A percentile compares a stretch with the other conserved stretches of the same genome.
Conservation (phyloP, 1,284 basidiomycete species). For the Ceratobasidium sp. region DNA sequence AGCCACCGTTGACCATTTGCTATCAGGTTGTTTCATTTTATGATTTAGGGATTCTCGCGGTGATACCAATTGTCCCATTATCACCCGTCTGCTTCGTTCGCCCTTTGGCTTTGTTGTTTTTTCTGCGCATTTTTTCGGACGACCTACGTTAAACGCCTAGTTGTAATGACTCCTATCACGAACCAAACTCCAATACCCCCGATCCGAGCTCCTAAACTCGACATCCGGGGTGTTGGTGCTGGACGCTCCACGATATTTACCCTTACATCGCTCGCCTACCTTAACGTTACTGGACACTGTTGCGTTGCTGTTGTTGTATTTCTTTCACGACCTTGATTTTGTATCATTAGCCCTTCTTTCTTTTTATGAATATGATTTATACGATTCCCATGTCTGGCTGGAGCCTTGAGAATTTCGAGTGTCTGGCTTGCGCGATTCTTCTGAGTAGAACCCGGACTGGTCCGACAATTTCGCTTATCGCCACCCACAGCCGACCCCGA, state of each 20-base stretch:
- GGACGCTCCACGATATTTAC: neutral
- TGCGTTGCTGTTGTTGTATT: slow-evolving; percentile 36
- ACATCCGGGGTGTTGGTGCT: slow-evolving; percentile 3
- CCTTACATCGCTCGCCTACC: neutral
- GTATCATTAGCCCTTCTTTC: slow-evolving; percentile 37
- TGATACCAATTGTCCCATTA: slow-evolving; percentile 12
- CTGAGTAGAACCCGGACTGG: neutral
- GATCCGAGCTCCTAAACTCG: neutral
- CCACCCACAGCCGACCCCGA: no score
- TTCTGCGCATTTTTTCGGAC: neutral
- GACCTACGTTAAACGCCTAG: slow-evolving; percentile 6
- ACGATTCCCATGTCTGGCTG: neutral
- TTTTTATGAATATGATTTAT: neutral
- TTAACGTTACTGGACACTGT: slow-evolving; percentile 20
- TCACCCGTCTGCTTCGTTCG: slow-evolving; percentile 21
- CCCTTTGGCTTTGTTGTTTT: neutral
- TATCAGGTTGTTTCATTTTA: slow-evolving; percentile 38
- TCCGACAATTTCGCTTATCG: neutral
- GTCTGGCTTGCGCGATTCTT: neutral
- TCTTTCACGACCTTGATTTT: slow-evolving; percentile 20
- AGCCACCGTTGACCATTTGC: neutral
- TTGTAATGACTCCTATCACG: neutral
- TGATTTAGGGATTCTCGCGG: neutral
- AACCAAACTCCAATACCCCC: slow-evolving; percentile 7
- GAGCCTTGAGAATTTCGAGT: slow-evolving; percentile 5